Evolutionary conservation across 139 green algal genomes (phyloP).

Genomic region (Chlorella sp.): DNA sequence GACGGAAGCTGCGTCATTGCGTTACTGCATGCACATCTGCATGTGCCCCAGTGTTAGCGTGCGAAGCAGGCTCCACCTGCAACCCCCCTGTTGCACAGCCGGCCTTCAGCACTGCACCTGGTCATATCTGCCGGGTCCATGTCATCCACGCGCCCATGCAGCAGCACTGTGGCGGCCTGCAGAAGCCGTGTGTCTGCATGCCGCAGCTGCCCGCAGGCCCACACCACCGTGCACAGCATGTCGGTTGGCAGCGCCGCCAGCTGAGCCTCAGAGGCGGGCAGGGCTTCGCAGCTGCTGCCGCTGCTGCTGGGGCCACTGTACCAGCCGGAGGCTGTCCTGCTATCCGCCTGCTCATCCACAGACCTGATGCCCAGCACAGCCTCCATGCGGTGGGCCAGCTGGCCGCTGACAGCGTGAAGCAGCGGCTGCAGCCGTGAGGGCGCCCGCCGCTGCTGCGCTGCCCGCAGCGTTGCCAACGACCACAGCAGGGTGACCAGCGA

Average conservation of each 20-base stretch:
- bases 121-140: background rate
- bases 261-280: background rate
- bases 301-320: background rate
- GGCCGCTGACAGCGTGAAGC: background rate
- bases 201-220: constrained; percentile 24
- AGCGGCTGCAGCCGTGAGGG: background rate
- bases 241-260: background rate
- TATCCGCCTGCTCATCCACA: background rate
- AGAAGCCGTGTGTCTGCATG: background rate
- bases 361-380: background rate
- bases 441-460: background rate
- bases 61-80: no score
- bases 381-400: constrained; percentile 10
- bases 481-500: constrained; percentile 26
- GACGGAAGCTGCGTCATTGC: background rate
- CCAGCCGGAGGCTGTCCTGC: background rate
- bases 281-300: background rate
- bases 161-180: background rate
- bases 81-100: background rate
- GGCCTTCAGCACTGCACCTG: constrained; percentile 17
- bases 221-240: constrained; percentile 19
- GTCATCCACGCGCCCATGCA: background rate
- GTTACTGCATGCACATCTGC: background rate
- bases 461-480: constrained; percentile 22
- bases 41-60: background rate